Evolutionary conservation across 2,329 filamentous ascomycete species (phyloP).

Genomic region (Neobulgaria alba): DNA sequence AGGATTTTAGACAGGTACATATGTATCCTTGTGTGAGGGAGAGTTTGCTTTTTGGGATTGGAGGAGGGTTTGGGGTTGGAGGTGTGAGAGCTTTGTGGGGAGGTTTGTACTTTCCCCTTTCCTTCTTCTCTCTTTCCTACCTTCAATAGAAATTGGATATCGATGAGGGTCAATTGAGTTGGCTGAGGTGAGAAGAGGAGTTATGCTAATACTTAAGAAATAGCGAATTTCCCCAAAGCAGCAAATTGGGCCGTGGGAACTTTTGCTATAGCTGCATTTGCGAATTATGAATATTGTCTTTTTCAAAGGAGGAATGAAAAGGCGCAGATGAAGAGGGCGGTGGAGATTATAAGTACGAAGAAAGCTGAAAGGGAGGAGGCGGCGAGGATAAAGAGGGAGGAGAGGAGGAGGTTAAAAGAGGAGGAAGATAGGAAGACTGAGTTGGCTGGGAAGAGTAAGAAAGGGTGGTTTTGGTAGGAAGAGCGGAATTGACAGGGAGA

Average conservation of each 20-base stretch:
- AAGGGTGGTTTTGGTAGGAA: slow-evolving; percentile 27
- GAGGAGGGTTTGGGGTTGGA: slow-evolving; percentile 66
- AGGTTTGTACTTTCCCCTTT: slow-evolving; percentile 41
- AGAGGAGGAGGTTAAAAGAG: slow-evolving; percentile 35
- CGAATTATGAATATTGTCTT: slow-evolving; percentile 79
- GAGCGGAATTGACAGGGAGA: no score
- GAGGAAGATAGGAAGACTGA: slow-evolving; percentile 31
- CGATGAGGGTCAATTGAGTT: no score
- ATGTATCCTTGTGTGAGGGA: slow-evolving; percentile 78
- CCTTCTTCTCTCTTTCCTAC: no score
- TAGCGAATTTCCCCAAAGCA: slow-evolving; percentile 54
- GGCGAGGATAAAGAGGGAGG: slow-evolving; percentile 33
- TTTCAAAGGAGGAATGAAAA: slow-evolving; percentile 65
- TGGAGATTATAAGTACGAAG: slow-evolving; percentile 72
- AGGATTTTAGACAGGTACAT: slow-evolving; percentile 65
- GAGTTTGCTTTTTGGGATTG: slow-evolving; percentile 75
- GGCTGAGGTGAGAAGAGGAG: neutral
- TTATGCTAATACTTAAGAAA: slow-evolving; percentile 9
- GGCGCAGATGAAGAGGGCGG: slow-evolving; percentile 74
- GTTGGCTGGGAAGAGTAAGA: slow-evolving; percentile 20
- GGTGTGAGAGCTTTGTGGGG: slow-evolving; percentile 65
- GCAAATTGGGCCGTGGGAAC: slow-evolving; percentile 80
- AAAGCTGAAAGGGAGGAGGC: slow-evolving; percentile 52
- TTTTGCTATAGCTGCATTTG: slow-evolving; percentile 61
- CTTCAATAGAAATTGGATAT: no score